phyloP scores from a whole-genome alignment of 805 yeast species.

The Lachancea kluyveri region DNA sequence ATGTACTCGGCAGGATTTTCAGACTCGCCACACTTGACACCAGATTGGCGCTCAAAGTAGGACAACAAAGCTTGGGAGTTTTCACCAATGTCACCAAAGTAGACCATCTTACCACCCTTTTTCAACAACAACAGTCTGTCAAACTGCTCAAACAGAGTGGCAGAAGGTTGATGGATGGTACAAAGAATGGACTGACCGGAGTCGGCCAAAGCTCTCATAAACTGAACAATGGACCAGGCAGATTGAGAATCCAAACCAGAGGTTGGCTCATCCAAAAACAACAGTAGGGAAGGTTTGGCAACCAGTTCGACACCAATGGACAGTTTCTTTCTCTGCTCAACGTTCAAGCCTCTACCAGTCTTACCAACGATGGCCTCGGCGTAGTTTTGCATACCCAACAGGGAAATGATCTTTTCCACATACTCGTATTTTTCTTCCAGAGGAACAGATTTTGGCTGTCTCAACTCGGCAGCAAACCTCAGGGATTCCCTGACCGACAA shows the following conservation, averaged over 20 bases:
- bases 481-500: constrained; percentile 71
- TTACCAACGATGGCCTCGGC: constrained; percentile 73
- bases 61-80: constrained; percentile 50
- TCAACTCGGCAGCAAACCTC: constrained; percentile 56
- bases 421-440: constrained; percentile 53
- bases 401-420: constrained; percentile 57
- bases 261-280: constrained; percentile 64
- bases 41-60: constrained; percentile 70
- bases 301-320: constrained; percentile 64
- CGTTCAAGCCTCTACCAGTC: constrained; percentile 63
- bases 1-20: constrained; percentile 78
- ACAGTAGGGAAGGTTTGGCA: constrained; percentile 54
- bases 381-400: constrained; percentile 57
- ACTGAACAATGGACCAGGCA: constrained; percentile 59
- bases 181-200: constrained; percentile 62
- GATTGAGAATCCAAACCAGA: constrained; percentile 66
- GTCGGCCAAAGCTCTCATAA: constrained; percentile 52
- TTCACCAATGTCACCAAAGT: constrained; percentile 65
- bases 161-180: constrained; percentile 85
- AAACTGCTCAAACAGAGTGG: constrained; percentile 67
- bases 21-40: constrained; percentile 50
- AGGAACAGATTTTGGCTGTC: constrained; percentile 53
- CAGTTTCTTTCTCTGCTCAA: constrained; percentile 55
- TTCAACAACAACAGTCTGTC: constrained; percentile 68
- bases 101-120: constrained; percentile 67